These are phyloP conservation scores for Eutypa lata DNA, from an alignment of 2,329 filamentous ascomycete genomes.

Conservation along the genomic window DNA sequence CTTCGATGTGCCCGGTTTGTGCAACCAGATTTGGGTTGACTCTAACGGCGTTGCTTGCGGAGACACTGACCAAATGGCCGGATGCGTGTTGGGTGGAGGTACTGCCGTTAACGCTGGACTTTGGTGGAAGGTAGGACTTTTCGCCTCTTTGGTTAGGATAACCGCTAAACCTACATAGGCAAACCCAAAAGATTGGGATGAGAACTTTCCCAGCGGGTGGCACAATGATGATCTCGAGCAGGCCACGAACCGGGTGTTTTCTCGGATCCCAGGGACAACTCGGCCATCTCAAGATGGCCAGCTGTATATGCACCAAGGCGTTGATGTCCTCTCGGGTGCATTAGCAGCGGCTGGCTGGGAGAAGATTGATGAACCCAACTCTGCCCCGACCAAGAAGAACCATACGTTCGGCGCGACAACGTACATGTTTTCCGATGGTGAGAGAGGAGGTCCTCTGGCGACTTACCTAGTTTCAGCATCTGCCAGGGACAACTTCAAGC, in stretches of 20 bases:
- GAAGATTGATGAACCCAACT: conserved; percentile 55
- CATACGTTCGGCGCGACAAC: conserved; percentile 59
- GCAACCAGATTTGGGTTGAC: conserved; percentile 67
- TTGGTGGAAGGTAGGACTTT: conserved; percentile 54
- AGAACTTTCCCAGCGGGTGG: conserved; percentile 71
- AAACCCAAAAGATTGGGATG: conserved; percentile 66
- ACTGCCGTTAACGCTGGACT: conserved; percentile 66
- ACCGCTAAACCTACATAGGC: conserved; percentile 34
- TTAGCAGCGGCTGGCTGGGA: conserved; percentile 61
- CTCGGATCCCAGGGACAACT: conserved; percentile 65
- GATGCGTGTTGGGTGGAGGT: conserved; percentile 67
- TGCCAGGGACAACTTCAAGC: conserved; percentile 60
- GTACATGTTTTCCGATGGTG: conserved; percentile 64
- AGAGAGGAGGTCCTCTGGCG: conserved; percentile 65
- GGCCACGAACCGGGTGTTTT: conserved; percentile 60
- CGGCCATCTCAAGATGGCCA: conserved; percentile 63
- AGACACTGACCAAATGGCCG: conserved; percentile 71
- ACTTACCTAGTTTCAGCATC: conserved; percentile 66
- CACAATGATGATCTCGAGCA: conserved; percentile 58
- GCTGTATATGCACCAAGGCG: conserved; percentile 63
- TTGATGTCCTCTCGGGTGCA: conserved; percentile 57
- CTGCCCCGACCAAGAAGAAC: conserved; percentile 61
- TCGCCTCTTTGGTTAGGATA: not conserved
- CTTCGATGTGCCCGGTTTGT: conserved; percentile 69
- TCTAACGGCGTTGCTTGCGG: conserved; percentile 63